A percentile compares a stretch with the other conserved stretches of the same genome.
These are phyloP conservation scores for Emydomyces testavorans DNA, from an alignment of 2,329 filamentous ascomycete species.

Conservation along the genomic window DNA sequence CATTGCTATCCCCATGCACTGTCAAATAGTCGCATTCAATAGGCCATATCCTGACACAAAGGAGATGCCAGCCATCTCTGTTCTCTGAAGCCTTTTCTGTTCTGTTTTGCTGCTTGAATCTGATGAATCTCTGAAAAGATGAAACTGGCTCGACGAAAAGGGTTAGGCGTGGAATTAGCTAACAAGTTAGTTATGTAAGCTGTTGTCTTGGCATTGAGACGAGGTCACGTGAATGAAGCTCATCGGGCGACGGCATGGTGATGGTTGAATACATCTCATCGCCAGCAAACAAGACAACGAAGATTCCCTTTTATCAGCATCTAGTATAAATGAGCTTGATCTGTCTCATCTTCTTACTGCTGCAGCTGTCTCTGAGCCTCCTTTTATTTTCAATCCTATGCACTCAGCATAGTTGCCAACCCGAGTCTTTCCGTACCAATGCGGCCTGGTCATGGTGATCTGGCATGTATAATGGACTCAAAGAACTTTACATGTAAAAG, in stretches of 20 bases:
- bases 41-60: background rate
- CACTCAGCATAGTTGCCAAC: too few relatives aligned
- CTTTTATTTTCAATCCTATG: too few relatives aligned
- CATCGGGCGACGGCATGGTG: background rate
- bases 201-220: background rate
- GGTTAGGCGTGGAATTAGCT: background rate
- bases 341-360: too few relatives aligned
- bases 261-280: background rate
- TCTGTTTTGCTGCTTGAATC: background rate
- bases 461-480: too few relatives aligned
- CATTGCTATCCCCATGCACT: background rate
- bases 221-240: background rate
- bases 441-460: too few relatives aligned
- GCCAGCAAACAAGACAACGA: too few relatives aligned
- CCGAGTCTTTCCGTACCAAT: too few relatives aligned
- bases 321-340: too few relatives aligned
- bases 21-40: too few relatives aligned
- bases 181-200: conserved; percentile 2
- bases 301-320: too few relatives aligned
- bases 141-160: background rate
- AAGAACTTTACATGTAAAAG: too few relatives aligned
- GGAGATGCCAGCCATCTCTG: background rate
- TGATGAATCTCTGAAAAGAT: background rate
- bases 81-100: background rate
- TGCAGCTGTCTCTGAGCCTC: too few relatives aligned